Evolutionary conservation across 768 basidiomycete genomes (phyloP).

Genomic region (Ramaria sp.): DNA sequence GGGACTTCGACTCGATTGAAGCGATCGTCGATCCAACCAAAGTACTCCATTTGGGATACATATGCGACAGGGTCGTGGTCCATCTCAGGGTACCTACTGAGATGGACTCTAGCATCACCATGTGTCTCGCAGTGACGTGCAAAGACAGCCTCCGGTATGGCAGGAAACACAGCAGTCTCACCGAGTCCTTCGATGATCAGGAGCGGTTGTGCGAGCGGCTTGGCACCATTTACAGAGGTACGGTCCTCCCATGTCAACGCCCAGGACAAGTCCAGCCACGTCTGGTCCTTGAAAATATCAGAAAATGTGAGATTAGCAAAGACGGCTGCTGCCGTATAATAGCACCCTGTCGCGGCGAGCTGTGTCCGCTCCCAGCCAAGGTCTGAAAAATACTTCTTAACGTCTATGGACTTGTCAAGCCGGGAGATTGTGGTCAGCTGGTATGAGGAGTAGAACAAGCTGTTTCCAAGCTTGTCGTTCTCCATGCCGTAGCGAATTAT

Average conservation of each 20-base stretch:
- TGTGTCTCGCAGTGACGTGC: constrained; percentile 1
- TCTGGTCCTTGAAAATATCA: constrained; percentile 2
- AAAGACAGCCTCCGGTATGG: constrained; percentile 4
- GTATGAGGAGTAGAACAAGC: constrained; percentile 1
- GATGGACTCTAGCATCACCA: background rate
- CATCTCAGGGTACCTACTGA: constrained; percentile 1
- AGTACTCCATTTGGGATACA: constrained; percentile 5
- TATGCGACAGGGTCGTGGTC: constrained; percentile 1
- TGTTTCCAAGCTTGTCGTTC: background rate
- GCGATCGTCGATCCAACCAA: constrained; percentile 5
- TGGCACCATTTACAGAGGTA: background rate
- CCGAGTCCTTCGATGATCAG: constrained; percentile 3
- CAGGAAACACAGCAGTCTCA: background rate
- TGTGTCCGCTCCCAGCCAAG: background rate
- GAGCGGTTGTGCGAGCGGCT: background rate
- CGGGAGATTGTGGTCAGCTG: background rate
- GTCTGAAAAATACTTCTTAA: background rate
- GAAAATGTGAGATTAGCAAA: background rate
- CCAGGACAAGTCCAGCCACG: constrained; percentile 2
- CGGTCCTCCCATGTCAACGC: constrained; percentile 1
- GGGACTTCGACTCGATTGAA: background rate
- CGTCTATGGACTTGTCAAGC: background rate
- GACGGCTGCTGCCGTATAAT: background rate
- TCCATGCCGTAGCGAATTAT: background rate
- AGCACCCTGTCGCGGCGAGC: background rate